These are phyloP conservation scores for Aspergillus ellipticus DNA, from an alignment of 495 filamentous ascomycete genomes.

Conservation along the genomic window DNA sequence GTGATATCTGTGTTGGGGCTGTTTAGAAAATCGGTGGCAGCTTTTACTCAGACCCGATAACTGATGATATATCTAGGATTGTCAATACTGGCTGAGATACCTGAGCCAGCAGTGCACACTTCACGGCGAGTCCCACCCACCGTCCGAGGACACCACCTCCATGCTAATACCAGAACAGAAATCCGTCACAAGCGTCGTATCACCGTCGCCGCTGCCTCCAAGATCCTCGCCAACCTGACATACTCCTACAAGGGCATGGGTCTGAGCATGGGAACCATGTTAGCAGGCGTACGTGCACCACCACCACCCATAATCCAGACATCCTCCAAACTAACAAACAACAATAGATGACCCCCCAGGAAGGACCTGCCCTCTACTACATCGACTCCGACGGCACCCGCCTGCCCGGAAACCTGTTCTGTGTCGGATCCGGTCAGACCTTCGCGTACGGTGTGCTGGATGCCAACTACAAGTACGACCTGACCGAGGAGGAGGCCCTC, in stretches of 20 bases:
- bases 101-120: conserved; percentile 98
- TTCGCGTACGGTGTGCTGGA: conserved; percentile 98
- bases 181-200: conserved; percentile 98
- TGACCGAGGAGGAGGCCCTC: conserved; percentile 80
- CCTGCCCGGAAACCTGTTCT: conserved; percentile 91
- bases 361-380: conserved; percentile 97
- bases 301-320: neutral
- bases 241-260: conserved; percentile 99
- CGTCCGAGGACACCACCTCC: neutral
- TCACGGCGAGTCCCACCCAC: conserved; percentile 53
- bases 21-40: neutral
- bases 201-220: conserved; percentile 92
- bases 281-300: conserved; percentile 69
- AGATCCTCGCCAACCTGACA: conserved; percentile 97
- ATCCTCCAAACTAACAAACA: neutral
- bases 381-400: conserved; percentile 97
- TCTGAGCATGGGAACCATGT: conserved; percentile 98
- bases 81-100: conserved; percentile 99
- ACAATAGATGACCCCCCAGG: conserved; percentile 67
- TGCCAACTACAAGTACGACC: conserved; percentile 86
- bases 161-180: conserved; percentile 39
- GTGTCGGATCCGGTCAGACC: conserved; percentile 95
- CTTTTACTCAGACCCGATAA: neutral
- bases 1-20: conserved; percentile 24
- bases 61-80: conserved; percentile 58